Evolutionary conservation across 495 filamentous ascomycete genomes (phyloP), one percentile per base, ranked within the genome.

Genomic region (Penicillium samsonianum): DNA sequence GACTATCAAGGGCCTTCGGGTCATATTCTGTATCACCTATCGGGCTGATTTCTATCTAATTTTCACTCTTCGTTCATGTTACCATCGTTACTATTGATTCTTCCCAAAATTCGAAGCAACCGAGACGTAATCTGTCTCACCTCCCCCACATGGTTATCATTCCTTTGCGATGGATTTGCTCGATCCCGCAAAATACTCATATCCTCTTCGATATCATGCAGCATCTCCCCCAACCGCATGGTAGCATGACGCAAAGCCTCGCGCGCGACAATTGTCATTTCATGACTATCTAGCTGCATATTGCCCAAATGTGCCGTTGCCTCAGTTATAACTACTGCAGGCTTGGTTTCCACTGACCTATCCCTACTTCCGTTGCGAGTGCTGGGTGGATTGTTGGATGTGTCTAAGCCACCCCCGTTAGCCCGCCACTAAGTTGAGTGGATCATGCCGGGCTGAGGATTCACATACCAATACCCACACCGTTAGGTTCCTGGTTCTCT

Each of bases 121-220:
- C 42, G 42, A 25, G 42, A 25, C 8, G 10, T 44, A 16, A 44
- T 11, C 19, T 43, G 41, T 43, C 41, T 23, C 41, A 23, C 41
- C 41, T 20, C 17, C n/a, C 26, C 26, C 1, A 28, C 40, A 42
- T 43, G 41, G 19, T n/a, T n/a, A n/a, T 22, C 41, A 23, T 23
- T 43, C 40, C 40, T 20, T 42, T 22, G 40, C 37, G 14, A 40
- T n/a, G 40, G 17, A 42, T 42, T 42, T 20, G 40, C 40, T 20
- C 17, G 40, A 42, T 23, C 19, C 41, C 19, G 9, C 0, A 43
- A 11, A 19, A 20, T 43, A 43, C 19, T 22, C 41, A 43, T 43
- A 43, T 44, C 42, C 42, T 42, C 40, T n/a, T 44, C 42, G 11
- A 44, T 44, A 44, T 44, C 42, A 16, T 44, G 42, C 42, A 44